These are phyloP conservation scores for Glycine soja DNA, from an alignment of 306 rosid genomes.

Conservation along the genomic window DNA sequence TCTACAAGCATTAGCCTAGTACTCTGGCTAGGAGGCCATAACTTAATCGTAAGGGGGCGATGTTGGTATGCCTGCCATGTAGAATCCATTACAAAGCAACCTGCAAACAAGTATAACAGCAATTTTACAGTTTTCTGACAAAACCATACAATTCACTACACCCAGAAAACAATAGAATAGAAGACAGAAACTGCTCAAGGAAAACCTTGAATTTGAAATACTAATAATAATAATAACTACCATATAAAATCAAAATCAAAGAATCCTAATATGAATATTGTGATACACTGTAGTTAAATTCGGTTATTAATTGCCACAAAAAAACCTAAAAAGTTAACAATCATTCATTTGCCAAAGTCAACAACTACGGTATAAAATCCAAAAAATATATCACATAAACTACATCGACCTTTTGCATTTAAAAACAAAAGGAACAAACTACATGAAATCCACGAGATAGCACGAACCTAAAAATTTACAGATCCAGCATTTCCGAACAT, in stretches of 20 bases:
- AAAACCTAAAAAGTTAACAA: background rate
- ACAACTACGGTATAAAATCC: conserved; percentile 17
- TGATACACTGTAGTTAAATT: background rate
- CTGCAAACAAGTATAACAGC: conserved; percentile 49
- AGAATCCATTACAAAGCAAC: conserved; percentile 69
- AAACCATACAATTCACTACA: background rate
- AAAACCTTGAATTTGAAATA: conserved; percentile 7
- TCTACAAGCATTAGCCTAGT: conserved; percentile 80
- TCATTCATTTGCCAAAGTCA: background rate
- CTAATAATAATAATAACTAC: background rate
- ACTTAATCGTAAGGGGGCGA: conserved; percentile 67
- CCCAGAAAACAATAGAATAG: background rate
- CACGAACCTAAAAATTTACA: background rate
- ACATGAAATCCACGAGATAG: conserved; percentile 18
- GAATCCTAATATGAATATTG: background rate
- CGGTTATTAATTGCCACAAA: background rate
- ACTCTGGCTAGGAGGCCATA: conserved; percentile 92
- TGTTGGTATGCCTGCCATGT: conserved; percentile 53
- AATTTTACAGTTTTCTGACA: conserved; percentile 23
- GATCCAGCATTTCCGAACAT: conserved; percentile 21
- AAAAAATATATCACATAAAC: background rate
- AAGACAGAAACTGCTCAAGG: conserved; percentile 1
- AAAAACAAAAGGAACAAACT: background rate
- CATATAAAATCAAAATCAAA: conserved; percentile 16
- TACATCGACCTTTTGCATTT: background rate